These are phyloP conservation scores for Gossypium lobatum DNA, from an alignment of 441 rosid genomes.

Conservation along the genomic window DNA sequence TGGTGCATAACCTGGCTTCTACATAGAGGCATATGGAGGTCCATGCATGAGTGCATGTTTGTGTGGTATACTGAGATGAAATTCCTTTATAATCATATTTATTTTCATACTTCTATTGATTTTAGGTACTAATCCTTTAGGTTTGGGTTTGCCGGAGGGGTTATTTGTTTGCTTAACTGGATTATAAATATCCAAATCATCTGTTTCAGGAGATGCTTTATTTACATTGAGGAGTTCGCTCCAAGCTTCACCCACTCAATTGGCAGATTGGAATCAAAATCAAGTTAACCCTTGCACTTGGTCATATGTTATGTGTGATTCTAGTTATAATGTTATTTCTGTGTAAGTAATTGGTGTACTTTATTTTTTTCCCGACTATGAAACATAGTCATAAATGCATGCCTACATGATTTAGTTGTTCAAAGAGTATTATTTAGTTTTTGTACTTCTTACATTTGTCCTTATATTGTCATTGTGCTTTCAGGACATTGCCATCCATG, in stretches of 20 bases:
- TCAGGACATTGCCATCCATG: constrained; percentile 77
- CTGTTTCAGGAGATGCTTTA: constrained; percentile 73
- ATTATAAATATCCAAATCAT: constrained; percentile 14
- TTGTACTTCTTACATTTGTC: constrained; percentile 1
- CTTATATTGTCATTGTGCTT: constrained; percentile 17
- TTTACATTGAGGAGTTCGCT: constrained; percentile 52
- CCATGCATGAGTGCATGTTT: background rate
- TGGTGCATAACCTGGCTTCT: background rate
- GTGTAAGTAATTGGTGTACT: constrained; percentile 46
- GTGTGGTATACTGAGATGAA: background rate
- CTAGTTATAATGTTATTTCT: constrained; percentile 48
- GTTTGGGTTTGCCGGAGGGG: background rate
- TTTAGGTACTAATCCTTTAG: constrained; percentile 11
- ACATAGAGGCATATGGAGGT: background rate
- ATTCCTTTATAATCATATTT: background rate
- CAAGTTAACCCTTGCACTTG: constrained; percentile 93
- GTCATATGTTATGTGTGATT: constrained; percentile 72
- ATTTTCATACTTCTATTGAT: background rate
- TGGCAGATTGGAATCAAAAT: constrained; percentile 72
- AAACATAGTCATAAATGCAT: background rate
- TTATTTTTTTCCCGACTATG: background rate
- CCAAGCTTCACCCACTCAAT: constrained; percentile 41
- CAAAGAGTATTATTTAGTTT: constrained; percentile 10
- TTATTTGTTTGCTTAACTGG: constrained; percentile 15
- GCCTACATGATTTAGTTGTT: background rate